phyloP scores from a whole-genome alignment of 2,329 filamentous ascomycete species.

The Penicillium sp. region DNA sequence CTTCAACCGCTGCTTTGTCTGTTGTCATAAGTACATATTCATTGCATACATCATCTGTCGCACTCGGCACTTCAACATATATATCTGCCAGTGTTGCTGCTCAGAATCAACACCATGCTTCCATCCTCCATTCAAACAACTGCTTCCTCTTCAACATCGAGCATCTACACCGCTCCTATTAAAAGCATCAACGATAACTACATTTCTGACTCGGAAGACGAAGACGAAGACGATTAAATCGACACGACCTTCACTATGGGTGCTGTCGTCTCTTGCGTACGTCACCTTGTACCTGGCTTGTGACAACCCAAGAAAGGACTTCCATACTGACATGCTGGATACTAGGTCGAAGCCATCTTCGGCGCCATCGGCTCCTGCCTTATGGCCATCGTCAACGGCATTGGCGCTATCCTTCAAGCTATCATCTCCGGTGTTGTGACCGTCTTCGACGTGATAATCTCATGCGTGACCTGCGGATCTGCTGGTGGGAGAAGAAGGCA shows the following conservation, averaged over 20 bases:
- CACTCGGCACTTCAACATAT: background rate
- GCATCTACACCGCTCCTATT: background rate
- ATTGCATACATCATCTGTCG: background rate
- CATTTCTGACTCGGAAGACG: conserved; percentile 10
- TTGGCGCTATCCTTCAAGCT: conserved; percentile 61
- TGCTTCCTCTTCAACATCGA: background rate
- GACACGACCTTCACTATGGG: conserved; percentile 58
- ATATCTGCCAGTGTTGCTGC: background rate
- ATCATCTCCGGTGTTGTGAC: conserved; percentile 65
- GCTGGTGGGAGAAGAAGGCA: conserved; percentile 12
- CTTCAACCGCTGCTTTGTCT: background rate
- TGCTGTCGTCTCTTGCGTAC: conserved; percentile 78
- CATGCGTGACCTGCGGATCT: conserved; percentile 54
- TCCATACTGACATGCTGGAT: conserved; percentile 10
- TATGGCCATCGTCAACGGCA: conserved; percentile 65
- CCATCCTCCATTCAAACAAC: conserved; percentile 7
- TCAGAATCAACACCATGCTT: conserved; percentile 5
- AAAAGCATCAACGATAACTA: conserved; percentile 15
- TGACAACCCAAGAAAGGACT: conserved; percentile 7
- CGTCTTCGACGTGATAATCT: conserved; percentile 63
- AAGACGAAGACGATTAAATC: conserved; percentile 11
- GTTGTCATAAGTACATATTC: background rate
- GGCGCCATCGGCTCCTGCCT: conserved; percentile 62
- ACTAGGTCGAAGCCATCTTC: conserved; percentile 54
- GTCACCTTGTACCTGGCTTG: conserved; percentile 36